Evolutionary conservation across 2,329 filamentous ascomycete genomes (phyloP).

Genomic region (Botrytis aclada): DNA sequence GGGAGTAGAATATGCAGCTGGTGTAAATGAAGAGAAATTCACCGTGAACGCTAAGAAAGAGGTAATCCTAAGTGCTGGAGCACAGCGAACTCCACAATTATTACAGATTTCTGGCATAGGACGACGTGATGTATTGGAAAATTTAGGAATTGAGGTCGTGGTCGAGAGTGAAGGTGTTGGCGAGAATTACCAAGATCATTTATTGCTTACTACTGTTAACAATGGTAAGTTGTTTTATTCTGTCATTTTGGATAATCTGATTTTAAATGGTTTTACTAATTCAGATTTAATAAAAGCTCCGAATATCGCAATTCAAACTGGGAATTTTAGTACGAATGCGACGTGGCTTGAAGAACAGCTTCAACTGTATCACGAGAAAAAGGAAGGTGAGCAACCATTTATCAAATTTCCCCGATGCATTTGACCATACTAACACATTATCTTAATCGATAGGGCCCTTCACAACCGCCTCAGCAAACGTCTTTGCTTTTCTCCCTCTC

Average conservation of each 20-base stretch:
- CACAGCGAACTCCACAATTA: slow-evolving; percentile 51
- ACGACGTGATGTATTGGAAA: slow-evolving; percentile 42
- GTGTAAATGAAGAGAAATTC: slow-evolving; percentile 9
- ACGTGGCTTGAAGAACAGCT: slow-evolving; percentile 17
- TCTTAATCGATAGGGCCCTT: slow-evolving; percentile 18
- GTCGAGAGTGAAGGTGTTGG: slow-evolving; percentile 50
- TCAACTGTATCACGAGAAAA: slow-evolving; percentile 11
- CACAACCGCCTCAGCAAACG: slow-evolving; percentile 10
- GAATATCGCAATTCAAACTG: background rate
- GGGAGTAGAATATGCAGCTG: background rate
- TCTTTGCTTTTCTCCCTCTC: slow-evolving; percentile 9
- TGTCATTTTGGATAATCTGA: background rate
- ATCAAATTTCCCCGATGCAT: rapidly evolving
- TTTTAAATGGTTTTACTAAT: background rate
- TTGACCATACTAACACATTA: background rate
- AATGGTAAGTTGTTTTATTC: background rate
- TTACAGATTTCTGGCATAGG: slow-evolving; percentile 52
- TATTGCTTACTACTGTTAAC: background rate
- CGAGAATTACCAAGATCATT: slow-evolving; percentile 48
- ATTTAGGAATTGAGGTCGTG: slow-evolving; percentile 43
- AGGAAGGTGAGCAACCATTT: background rate
- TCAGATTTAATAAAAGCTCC: background rate
- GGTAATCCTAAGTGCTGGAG: slow-evolving; percentile 49
- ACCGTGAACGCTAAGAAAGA: slow-evolving; percentile 37
- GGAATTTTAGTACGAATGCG: slow-evolving; percentile 17